Conservation (phyloP, 108 stramenopile genomes). For the Schizochytrium sp. region DNA sequence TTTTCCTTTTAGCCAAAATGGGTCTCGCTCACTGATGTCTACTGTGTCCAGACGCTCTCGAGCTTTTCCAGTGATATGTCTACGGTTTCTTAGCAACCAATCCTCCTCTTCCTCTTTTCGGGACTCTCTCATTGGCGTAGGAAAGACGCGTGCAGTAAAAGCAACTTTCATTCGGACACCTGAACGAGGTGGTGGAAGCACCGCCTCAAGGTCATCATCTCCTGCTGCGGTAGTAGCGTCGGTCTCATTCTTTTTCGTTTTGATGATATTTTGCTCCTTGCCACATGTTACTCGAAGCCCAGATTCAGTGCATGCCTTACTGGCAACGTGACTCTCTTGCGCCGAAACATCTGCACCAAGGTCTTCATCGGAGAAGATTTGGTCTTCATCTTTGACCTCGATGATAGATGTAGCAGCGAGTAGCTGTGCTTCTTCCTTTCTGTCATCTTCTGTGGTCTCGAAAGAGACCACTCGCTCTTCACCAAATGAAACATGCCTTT, state of each 20-base stretch:
- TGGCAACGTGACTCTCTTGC: too few relatives aligned
- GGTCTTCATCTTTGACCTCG: background rate
- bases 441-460: background rate
- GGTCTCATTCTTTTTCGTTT: too few relatives aligned
- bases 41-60: constrained; percentile 25
- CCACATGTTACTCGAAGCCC: too few relatives aligned
- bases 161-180: constrained; percentile 64
- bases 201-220: constrained; percentile 64
- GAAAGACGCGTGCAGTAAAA: constrained; percentile 73
- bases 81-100: constrained; percentile 75
- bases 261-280: too few relatives aligned
- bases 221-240: background rate
- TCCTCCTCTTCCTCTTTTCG: constrained; percentile 73
- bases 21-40: constrained; percentile 74
- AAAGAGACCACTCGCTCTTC: background rate
- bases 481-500: constrained; percentile 18
- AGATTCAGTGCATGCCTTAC: too few relatives aligned
- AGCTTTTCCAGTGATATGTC: constrained; percentile 65
- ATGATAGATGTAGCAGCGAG: background rate
- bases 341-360: background rate
- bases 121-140: constrained; percentile 75
- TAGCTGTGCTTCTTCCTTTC: background rate
- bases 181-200: constrained; percentile 69
- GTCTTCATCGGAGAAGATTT: background rate
- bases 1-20: constrained; percentile 75